Conservation (phyloP, 2,329 filamentous ascomycete species). For the Teratosphaeria nubilosa region DNA sequence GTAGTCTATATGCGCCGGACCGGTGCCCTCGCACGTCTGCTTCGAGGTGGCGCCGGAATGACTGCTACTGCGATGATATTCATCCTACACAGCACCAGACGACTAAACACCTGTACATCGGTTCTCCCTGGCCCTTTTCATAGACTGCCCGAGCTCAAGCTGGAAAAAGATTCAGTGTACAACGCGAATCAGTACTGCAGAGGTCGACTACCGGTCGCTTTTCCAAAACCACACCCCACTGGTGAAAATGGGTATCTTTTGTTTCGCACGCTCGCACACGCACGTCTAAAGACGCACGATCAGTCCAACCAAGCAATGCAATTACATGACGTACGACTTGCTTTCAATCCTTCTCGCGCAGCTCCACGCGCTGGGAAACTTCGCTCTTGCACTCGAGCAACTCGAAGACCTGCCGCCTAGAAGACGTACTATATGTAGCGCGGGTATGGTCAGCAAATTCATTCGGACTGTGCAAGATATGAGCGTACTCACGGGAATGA, state of each 20-base stretch:
- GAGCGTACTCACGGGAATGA: constrained; percentile 51
- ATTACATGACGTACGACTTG: background rate
- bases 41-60: background rate
- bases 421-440: background rate
- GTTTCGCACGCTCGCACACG: background rate
- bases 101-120: background rate
- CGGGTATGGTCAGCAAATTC: background rate
- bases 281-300: background rate
- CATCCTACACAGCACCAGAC: background rate
- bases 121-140: background rate
- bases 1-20: no score
- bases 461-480: background rate
- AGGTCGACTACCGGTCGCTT: background rate
- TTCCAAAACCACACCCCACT: background rate
- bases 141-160: background rate
- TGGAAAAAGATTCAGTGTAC: background rate
- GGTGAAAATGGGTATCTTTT: background rate
- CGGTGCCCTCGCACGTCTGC: background rate
- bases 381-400: background rate
- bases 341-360: background rate
- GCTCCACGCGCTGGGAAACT: background rate
- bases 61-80: background rate
- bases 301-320: background rate
- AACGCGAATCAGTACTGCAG: background rate
- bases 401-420: background rate